Base-by-base conservation (phyloP, 2,329 filamentous ascomycete genomes). In the Aspergillus costaricaensis region DNA sequence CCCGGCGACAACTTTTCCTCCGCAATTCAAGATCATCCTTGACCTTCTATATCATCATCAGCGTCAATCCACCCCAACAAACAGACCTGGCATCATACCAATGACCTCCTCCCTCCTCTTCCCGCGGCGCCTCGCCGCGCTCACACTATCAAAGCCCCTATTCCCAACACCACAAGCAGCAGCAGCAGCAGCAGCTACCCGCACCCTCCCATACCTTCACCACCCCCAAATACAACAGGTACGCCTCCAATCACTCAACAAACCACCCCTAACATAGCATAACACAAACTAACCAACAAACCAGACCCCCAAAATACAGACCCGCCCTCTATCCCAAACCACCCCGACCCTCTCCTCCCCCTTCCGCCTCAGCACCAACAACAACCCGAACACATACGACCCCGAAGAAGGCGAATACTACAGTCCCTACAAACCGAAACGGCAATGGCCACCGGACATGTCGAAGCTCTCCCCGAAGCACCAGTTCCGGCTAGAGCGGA, bases 401-500 rank as follows among this genome's bases (percentile, higher is more conserved):
- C 21, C 36, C n/a, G 44, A 44, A 48, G 23, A 43, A 27, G 32
- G 32, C 25, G 44, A 55, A 48, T 75, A 80, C 57, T 82, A 79
- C 65, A 88, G 86, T 67, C 83, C 82, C 21, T 88, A 84, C 76
- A 81, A 78, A 63, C 84, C 84, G 39, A 86, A 87, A 73, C 83
- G 83, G 61, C 76, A 78, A 73, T 90, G 87, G 87, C 87, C 87
- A 44, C 87, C 87, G 6, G 85, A 88, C 70, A 85, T 89, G 75
- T 77, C 78, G 58, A 82, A 85, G 64, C 78, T 89, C 53, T 85
- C 86, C 1, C 78, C 80, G n/a, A 87, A 85, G 70, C 85, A 89
- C 69, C 85, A 89, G 70, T 88, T 89, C 77, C 82, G 84, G n/a
- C 82, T 89, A 51, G 87, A 90, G 75, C 83, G 86, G 61, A 85